phyloP scores from a whole-genome alignment of 1,139 yeast genomes.

The Diutina scorzettiae region DNA sequence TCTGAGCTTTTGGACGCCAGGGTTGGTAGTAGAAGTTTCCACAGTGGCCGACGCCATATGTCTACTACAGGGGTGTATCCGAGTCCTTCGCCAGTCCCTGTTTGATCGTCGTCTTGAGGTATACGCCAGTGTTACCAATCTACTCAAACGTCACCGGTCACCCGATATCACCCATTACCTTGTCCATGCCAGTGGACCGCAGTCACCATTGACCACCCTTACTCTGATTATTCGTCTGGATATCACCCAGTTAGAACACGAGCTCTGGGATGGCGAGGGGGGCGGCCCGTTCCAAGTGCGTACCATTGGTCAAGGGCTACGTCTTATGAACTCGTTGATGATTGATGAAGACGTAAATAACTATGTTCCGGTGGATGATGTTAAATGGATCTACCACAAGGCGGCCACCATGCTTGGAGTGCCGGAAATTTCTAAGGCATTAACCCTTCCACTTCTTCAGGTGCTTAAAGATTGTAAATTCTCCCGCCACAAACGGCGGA shows the following conservation, averaged over 20 bases:
- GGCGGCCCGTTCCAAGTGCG: slow-evolving; percentile 29
- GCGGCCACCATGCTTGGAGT: slow-evolving; percentile 20
- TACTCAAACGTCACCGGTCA: background rate
- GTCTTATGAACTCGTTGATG: slow-evolving; percentile 21
- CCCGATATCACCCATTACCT: background rate
- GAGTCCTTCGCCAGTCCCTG: background rate
- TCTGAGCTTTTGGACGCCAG: slow-evolving; percentile 2
- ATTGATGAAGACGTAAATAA: slow-evolving; percentile 21
- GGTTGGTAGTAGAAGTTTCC: background rate
- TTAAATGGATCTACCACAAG: slow-evolving; percentile 30
- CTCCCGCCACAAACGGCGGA: slow-evolving; percentile 16
- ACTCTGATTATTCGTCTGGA: background rate
- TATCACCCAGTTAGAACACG: background rate
- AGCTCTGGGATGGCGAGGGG: background rate
- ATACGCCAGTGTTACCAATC: background rate
- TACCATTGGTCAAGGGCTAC: slow-evolving; percentile 28
- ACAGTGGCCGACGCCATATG: background rate
- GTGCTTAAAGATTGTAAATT: slow-evolving; percentile 29
- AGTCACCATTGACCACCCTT: background rate
- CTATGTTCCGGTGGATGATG: slow-evolving; percentile 20
- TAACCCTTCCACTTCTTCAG: slow-evolving; percentile 26
- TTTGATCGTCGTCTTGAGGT: background rate
- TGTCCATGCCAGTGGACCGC: background rate
- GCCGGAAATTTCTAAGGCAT: slow-evolving; percentile 24
- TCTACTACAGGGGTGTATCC: background rate